These are phyloP conservation scores for Noccaea bulbosa DNA, from an alignment of 345 rosid genomes.

Conservation along the genomic window DNA sequence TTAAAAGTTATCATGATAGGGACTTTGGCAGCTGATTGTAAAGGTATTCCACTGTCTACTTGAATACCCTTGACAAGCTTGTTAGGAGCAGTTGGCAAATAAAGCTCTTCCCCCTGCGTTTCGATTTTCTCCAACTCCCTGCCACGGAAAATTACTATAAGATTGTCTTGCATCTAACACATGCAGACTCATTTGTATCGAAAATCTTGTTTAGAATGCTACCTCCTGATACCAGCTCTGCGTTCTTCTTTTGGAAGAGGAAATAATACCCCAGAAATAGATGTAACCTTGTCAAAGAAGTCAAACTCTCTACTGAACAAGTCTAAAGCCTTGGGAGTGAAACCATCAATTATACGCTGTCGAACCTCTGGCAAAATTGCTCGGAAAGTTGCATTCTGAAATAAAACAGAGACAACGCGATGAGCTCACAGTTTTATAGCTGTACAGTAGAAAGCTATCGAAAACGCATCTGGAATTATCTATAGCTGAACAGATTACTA, in stretches of 20 bases:
- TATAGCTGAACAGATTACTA: not conserved
- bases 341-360: slow-evolving; percentile 85
- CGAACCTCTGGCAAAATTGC: slow-evolving; percentile 74
- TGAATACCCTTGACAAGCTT: slow-evolving; percentile 89
- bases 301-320: slow-evolving; percentile 86
- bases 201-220: slow-evolving; percentile 30
- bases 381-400: slow-evolving; percentile 81
- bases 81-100: slow-evolving; percentile 88
- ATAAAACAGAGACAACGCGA: slow-evolving; percentile 6
- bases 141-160: slow-evolving; percentile 37
- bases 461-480: not conserved
- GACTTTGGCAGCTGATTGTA: slow-evolving; percentile 98
- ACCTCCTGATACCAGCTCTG: slow-evolving; percentile 94
- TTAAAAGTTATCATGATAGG: slow-evolving; percentile 95
- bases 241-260: slow-evolving; percentile 95
- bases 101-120: slow-evolving; percentile 84
- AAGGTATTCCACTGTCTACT: slow-evolving; percentile 96
- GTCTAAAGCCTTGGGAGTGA: slow-evolving; percentile 75
- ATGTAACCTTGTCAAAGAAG: slow-evolving; percentile 94
- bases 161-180: slow-evolving; percentile 23
- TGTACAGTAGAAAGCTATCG: not conserved
- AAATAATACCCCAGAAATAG: slow-evolving; percentile 80
- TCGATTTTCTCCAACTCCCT: slow-evolving; percentile 96
- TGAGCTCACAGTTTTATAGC: slow-evolving; percentile 6
- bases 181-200: slow-evolving; percentile 1